These are phyloP conservation scores for Tetrahymena borealis DNA, from an alignment of 73 alveolate genomes.

Conservation along the genomic window DNA sequence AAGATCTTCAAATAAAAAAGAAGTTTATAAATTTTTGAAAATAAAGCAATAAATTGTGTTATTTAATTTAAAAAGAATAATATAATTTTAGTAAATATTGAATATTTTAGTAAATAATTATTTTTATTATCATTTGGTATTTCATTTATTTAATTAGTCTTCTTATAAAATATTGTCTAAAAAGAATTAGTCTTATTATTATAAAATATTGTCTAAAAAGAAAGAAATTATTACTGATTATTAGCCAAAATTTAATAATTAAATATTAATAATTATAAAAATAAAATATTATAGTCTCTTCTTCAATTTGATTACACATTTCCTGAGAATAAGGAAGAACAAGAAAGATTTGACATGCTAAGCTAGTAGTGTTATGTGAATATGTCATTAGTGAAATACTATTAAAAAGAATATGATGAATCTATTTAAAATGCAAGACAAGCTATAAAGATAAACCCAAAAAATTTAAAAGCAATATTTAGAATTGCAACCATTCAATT, in stretches of 20 bases:
- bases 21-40: too few relatives aligned
- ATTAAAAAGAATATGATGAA: slow-evolving; percentile 34
- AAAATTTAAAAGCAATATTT: slow-evolving; percentile 39
- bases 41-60: too few relatives aligned
- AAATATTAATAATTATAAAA: too few relatives aligned
- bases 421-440: slow-evolving; percentile 32
- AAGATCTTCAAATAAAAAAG: too few relatives aligned
- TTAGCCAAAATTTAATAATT: too few relatives aligned
- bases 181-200: too few relatives aligned
- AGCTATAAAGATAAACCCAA: slow-evolving; percentile 37
- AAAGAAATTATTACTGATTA: too few relatives aligned
- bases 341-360: slow-evolving; percentile 22
- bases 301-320: slow-evolving; percentile 54
- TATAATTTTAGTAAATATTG: background rate
- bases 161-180: too few relatives aligned
- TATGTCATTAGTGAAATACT: slow-evolving; percentile 40
- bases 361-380: slow-evolving; percentile 34
- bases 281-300: slow-evolving; percentile 41
- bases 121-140: background rate
- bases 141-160: too few relatives aligned
- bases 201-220: too few relatives aligned
- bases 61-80: too few relatives aligned
- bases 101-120: background rate
- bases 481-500: slow-evolving; percentile 39
- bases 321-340: slow-evolving; percentile 42